Percentiles rank a stretch among this genome's conserved stretches.
Evolutionary conservation across 108 stramenopile genomes (phyloP).

Genomic region (Nitzschia palea): DNA sequence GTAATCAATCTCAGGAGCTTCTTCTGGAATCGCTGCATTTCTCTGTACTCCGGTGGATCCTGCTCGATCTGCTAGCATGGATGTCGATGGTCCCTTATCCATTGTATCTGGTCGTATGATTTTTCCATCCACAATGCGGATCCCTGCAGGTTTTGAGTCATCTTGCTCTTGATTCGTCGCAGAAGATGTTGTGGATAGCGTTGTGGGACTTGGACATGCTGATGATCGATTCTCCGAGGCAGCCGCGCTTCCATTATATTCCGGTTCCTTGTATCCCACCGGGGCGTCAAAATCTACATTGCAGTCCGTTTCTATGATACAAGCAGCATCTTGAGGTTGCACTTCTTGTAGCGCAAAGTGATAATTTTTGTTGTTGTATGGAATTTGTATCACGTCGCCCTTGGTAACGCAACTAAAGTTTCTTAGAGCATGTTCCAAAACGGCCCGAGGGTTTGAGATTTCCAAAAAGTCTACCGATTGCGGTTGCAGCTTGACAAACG

Average conservation of each 20-base stretch:
- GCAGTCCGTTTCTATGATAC: constrained; percentile 95
- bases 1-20: constrained; percentile 75
- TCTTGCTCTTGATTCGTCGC: constrained; percentile 29
- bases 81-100: constrained; percentile 10
- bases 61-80: constrained; percentile 63
- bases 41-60: constrained; percentile 86
- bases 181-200: constrained; percentile 34
- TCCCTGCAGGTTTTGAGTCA: constrained; percentile 31
- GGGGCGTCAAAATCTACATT: constrained; percentile 96
- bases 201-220: constrained; percentile 70
- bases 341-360: constrained; percentile 95
- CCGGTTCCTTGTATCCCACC: constrained; percentile 89
- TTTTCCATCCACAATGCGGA: constrained; percentile 79
- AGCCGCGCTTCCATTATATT: constrained; percentile 20
- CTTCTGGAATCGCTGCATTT: constrained; percentile 81
- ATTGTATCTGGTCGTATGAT: constrained; percentile 62
- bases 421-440: constrained; percentile 93
- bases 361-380: constrained; percentile 96
- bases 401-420: constrained; percentile 98
- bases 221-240: constrained; percentile 39
- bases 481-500: constrained; percentile 97
- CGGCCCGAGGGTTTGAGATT: constrained; percentile 97
- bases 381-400: constrained; percentile 95
- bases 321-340: constrained; percentile 87
- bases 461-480: constrained; percentile 99